Base-by-base conservation (phyloP, 768 basidiomycete species). In the Leucocoprinus birnbaumii region DNA sequence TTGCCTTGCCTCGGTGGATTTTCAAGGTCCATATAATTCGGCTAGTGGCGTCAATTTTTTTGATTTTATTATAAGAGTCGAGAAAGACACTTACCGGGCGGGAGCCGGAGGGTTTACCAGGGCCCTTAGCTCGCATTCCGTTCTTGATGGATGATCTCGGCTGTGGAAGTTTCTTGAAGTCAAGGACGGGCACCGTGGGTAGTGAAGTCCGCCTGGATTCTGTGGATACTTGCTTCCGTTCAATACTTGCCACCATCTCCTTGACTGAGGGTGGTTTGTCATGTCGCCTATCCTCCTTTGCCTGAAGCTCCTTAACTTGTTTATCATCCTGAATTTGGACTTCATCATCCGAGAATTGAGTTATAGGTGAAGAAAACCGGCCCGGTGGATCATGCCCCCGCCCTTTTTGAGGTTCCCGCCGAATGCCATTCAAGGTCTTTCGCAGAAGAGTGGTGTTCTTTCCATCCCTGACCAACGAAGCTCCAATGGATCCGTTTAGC, bases 391-490 rank as follows among this genome's bases (percentile, higher is more conserved):
- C 26, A 38, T n/a, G 38, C 4, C 16, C 38, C 11, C 13, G 11
- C n/a, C 16, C 11, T 3, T 38, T 11, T 38, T 7, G 11, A 9
- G 38, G 3, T 18, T 7, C 34, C 2, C 22, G 25, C 22, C 42
- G 18, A 22, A 24, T 25, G 13, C 27, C 11, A 10, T 48, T 35
- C 8, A 42, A 24, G 18, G 16, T 42, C 16, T 27, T 41, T 25
- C 31, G 47, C 41, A 55, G 54, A 18, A 27, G 47, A 34, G 14
- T 35, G 22, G 54, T 55, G 22, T 55, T 48, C 40, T 49, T 48
- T 9, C 54, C 54, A 49, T 55, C 54, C 26, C 7, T 42, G 22
- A 55, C 31, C 22, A 55, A 34, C 48, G 41, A 55, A 18, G 40
- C 18, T 25, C 41, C 48, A 43, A 22, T n/a, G 8, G 16, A 8